Evolutionary conservation across 192 early-diverging fungal genomes (phyloP).

Genomic region (Thoreauomyces humboldtii): DNA sequence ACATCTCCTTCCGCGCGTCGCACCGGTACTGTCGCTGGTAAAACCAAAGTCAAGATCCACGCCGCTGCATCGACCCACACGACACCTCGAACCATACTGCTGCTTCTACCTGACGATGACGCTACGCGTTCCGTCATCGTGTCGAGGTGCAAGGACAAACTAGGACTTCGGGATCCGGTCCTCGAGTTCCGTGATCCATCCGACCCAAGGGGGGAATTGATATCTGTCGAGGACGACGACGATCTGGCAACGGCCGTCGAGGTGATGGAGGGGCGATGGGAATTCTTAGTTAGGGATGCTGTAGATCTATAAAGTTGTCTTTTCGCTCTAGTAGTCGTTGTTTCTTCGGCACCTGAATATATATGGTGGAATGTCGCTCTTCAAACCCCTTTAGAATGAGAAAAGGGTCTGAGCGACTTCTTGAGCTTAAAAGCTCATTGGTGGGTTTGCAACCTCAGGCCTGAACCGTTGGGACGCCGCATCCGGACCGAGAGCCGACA

Average conservation of each 20-base stretch:
- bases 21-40: no score
- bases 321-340: no score
- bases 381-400: no score
- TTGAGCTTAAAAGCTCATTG: slow-evolving; percentile 16
- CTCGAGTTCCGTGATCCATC: not conserved
- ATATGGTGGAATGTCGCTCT: no score
- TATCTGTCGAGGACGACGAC: not conserved
- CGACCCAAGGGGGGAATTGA: not conserved
- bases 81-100: no score
- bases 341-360: no score
- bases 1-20: no score
- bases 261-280: not conserved
- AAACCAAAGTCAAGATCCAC: slow-evolving; percentile 12
- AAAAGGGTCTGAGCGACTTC: no score
- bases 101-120: no score
- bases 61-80: not conserved
- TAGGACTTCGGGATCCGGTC: not conserved
- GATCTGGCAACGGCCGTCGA: not conserved
- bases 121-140: no score
- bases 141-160: not conserved
- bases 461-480: slow-evolving; percentile 6
- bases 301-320: no score
- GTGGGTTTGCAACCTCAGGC: slow-evolving; percentile 1
- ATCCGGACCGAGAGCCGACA: slow-evolving; percentile 1
- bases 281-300: not conserved